Evolutionary conservation across 768 basidiomycete genomes (phyloP).

Genomic region (Russula emetica): DNA sequence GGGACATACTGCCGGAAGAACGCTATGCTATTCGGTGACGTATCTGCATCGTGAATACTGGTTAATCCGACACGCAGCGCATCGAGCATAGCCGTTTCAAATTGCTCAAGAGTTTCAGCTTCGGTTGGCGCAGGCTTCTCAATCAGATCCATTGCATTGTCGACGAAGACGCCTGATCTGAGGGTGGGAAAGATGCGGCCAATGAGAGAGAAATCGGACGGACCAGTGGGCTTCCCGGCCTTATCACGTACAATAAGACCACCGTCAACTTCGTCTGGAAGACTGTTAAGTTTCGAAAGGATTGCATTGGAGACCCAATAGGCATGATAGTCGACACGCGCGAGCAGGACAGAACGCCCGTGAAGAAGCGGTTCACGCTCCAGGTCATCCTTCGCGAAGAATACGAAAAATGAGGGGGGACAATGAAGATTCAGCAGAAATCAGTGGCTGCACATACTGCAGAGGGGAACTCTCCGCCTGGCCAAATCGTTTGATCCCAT

Average conservation of each 20-base stretch:
- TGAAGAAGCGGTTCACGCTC: slow-evolving; percentile 62
- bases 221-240: slow-evolving; percentile 65
- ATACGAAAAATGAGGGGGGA: background rate
- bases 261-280: slow-evolving; percentile 65
- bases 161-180: slow-evolving; percentile 64
- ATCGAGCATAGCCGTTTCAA: slow-evolving; percentile 58
- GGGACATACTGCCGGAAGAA: slow-evolving; percentile 60
- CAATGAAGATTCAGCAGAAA: background rate
- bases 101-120: slow-evolving; percentile 53
- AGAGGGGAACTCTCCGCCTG: slow-evolving; percentile 53
- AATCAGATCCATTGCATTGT: slow-evolving; percentile 82
- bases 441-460: slow-evolving; percentile 45
- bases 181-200: background rate
- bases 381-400: slow-evolving; percentile 56
- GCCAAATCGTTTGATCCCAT: slow-evolving; percentile 91
- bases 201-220: slow-evolving; percentile 14
- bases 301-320: slow-evolving; percentile 79
- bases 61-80: slow-evolving; percentile 80
- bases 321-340: slow-evolving; percentile 80
- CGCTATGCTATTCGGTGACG: slow-evolving; percentile 45
- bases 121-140: slow-evolving; percentile 60
- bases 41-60: slow-evolving; percentile 78
- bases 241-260: slow-evolving; percentile 65
- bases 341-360: slow-evolving; percentile 67
- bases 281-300: slow-evolving; percentile 54